Percentiles rank a stretch among this genome's conserved stretches.
Conservation (phyloP, 1,284 basidiomycete species). For the Grifola frondosa region DNA sequence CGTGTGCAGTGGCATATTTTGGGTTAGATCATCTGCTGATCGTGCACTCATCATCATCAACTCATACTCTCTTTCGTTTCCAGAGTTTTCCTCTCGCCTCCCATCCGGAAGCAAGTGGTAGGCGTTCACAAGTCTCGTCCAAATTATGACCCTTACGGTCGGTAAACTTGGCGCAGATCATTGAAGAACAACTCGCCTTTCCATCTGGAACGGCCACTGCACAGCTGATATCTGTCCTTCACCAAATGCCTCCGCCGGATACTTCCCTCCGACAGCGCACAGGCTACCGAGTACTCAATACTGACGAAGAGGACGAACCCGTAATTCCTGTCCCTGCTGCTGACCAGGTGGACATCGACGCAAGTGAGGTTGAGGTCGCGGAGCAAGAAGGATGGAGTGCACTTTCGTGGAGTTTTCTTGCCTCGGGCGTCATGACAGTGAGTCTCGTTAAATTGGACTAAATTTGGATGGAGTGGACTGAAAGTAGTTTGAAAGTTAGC, state of each 20-base stretch:
- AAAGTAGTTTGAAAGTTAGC: slow-evolving; percentile 51
- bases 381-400: slow-evolving; percentile 66
- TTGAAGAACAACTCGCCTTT: slow-evolving; percentile 91
- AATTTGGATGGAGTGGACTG: neutral
- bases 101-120: slow-evolving; percentile 90
- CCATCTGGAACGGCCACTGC: slow-evolving; percentile 97
- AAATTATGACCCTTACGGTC: neutral
- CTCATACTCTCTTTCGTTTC: slow-evolving; percentile 4
- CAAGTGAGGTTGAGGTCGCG: slow-evolving; percentile 14
- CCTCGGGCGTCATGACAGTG: slow-evolving; percentile 72
- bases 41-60: neutral
- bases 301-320: slow-evolving; percentile 35
- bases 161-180: slow-evolving; percentile 53
- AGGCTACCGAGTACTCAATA: slow-evolving; percentile 51
- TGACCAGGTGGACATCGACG: slow-evolving; percentile 17
- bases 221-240: slow-evolving; percentile 91
- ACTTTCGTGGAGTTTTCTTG: slow-evolving; percentile 73
- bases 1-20: slow-evolving; percentile 87
- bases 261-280: slow-evolving; percentile 50
- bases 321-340: slow-evolving; percentile 7
- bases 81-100: slow-evolving; percentile 92
- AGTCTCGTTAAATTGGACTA: slow-evolving; percentile 29
- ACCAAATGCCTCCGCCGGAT: slow-evolving; percentile 67
- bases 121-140: slow-evolving; percentile 25
- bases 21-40: slow-evolving; percentile 49